Base-by-base conservation (phyloP, 441 rosid genomes). In the Macaranga tanarius region DNA sequence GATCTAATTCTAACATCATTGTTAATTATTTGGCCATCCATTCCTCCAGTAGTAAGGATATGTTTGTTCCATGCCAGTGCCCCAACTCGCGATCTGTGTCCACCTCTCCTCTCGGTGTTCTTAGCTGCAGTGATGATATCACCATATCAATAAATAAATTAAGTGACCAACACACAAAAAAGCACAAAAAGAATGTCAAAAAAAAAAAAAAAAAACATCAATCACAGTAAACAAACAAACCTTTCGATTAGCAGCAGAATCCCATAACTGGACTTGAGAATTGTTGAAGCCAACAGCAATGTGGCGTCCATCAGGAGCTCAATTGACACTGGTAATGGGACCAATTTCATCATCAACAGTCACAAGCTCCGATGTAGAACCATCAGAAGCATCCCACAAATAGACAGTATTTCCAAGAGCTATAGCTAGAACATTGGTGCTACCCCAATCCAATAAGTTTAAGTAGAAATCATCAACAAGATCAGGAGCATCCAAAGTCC, bases 291-390 rank as follows among this genome's bases (percentile, higher is more conserved):
- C 95, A 71, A 91, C 19, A 0, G 95, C 95, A 45, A 91, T 76
- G 60, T 87, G 91, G 65, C 86, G 86, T 28, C 97, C 97, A 85
- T 91, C 95, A 22, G 89, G 88, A 63, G 92, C 95, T 95, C 97
- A 89, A 42, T 71, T 86, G 75, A 91, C 82, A 67, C 96, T 89
- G 10, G 97, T 91, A 34, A 91, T 80, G 2, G 92, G 97, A 15
- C 95, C 95, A 10, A 54, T 75, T 70, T 89, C 97, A 5, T 91
- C 91, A 45, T 84, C 90, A 47, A 89, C 26, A 2, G 95, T 89
- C 42, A 88, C 88, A 65, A 91, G 91, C 81, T 91, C 92, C 4
- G 90, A 84, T 17, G 89, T 82, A 25, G 92, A 88, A 42, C 89
- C 88, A 72, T 16, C 65, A 8, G 92, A 83, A 77, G 90, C 90